Evolutionary conservation across 805 yeast species (phyloP).

Genomic region (Zygotorulaspora florentina): DNA sequence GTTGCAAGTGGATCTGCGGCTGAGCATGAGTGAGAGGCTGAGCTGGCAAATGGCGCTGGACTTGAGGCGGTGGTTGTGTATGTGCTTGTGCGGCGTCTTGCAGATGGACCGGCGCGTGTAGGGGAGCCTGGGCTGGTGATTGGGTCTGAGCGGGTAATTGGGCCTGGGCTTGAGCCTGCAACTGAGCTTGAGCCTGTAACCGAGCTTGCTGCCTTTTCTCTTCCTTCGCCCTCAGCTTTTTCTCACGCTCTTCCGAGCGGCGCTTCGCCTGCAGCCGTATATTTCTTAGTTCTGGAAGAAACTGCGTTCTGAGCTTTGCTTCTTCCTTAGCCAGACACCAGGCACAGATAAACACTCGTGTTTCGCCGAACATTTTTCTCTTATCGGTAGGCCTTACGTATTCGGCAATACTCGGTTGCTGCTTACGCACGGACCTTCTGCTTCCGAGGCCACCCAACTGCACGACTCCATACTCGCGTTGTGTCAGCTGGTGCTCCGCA

Average conservation of each 20-base stretch:
- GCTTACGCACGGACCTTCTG: conserved; percentile 23
- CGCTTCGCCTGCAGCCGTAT: conserved; percentile 24
- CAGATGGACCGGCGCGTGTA: too few species aligned
- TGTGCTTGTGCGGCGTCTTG: not conserved
- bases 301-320: conserved; percentile 19
- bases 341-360: conserved; percentile 25
- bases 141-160: not conserved
- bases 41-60: not conserved
- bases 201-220: conserved; percentile 5
- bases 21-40: too few species aligned
- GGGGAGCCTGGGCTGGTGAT: not conserved
- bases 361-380: conserved; percentile 20
- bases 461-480: conserved; percentile 22
- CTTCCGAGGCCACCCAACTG: conserved; percentile 18
- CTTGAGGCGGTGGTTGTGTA: not conserved
- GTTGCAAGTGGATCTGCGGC: too few species aligned
- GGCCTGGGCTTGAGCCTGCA: not conserved
- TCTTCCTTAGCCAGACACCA: conserved; percentile 26
- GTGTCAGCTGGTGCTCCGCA: conserved; percentile 5
- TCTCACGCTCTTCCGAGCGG: conserved; percentile 29
- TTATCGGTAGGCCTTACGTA: conserved; percentile 27
- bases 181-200: not conserved
- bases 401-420: conserved; percentile 6
- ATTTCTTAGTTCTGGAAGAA: conserved; percentile 24
- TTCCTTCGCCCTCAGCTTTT: conserved; percentile 24